phyloP scores from a whole-genome alignment of 768 basidiomycete species.

The Lactarius pseudohatsudake region DNA sequence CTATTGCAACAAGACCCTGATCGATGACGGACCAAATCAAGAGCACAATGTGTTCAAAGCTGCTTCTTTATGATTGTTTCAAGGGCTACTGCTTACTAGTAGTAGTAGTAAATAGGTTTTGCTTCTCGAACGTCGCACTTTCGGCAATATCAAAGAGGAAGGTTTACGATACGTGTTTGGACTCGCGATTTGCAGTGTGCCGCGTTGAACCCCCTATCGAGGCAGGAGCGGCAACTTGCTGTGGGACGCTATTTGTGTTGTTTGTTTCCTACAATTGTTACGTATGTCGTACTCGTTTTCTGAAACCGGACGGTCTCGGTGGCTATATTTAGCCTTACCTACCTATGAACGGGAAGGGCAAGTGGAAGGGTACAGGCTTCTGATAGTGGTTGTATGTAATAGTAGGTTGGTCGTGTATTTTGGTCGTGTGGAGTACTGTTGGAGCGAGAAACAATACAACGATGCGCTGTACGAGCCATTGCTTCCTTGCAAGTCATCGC shows the following conservation, averaged over 20 bases:
- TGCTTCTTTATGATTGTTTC: slow-evolving; percentile 2
- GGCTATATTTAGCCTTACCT: neutral
- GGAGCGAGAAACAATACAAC: neutral
- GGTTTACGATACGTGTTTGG: no score
- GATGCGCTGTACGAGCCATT: neutral
- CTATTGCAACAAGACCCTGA: neutral
- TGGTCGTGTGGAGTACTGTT: neutral
- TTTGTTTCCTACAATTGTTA: neutral
- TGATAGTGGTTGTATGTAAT: no score
- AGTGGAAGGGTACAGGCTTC: neutral
- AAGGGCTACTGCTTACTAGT: neutral
- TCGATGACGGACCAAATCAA: neutral
- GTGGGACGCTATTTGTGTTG: no score
- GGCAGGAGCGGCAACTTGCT: no score
- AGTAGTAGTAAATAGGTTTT: neutral
- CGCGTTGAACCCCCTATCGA: no score
- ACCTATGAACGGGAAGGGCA: no score
- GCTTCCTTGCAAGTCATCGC: neutral
- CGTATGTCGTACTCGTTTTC: neutral
- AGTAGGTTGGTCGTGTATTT: no score
- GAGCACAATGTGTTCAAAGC: neutral
- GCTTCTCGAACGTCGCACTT: neutral
- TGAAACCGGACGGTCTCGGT: neutral
- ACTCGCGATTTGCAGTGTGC: no score
- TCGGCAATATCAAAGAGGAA: neutral